Percentiles rank a stretch among this genome's conserved stretches.
These are phyloP conservation scores for Penicillium hordei DNA, from an alignment of 2,329 filamentous ascomycete genomes.

Conservation along the genomic window DNA sequence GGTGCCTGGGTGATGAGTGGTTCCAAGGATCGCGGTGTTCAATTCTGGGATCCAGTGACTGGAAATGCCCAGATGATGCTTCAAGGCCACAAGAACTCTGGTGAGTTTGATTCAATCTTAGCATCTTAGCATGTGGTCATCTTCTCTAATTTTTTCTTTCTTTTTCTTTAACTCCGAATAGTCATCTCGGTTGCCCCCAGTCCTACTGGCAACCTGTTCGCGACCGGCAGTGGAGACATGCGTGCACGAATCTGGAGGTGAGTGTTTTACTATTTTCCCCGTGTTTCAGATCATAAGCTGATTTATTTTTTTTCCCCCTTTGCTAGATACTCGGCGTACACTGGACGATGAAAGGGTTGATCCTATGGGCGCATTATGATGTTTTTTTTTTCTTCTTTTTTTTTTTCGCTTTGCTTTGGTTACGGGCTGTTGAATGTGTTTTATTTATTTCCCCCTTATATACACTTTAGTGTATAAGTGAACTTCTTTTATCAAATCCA, in stretches of 20 bases:
- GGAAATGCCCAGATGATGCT: constrained; percentile 96
- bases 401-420: constrained; percentile 10
- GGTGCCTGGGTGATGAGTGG: constrained; percentile 95
- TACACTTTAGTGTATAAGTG: constrained; percentile 4
- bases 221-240: constrained; percentile 96
- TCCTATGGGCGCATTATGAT: constrained; percentile 37
- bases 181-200: constrained; percentile 97
- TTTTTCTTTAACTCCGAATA: constrained; percentile 35
- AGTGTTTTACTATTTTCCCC: constrained; percentile 16
- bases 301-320: constrained; percentile 9
- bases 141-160: constrained; percentile 5
- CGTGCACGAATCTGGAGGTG: constrained; percentile 95
- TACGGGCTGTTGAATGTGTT: constrained; percentile 17
- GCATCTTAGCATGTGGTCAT: neutral
- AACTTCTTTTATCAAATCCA: neutral
- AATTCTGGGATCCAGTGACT: constrained; percentile 96
- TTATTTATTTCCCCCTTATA: constrained; percentile 6
- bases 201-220: constrained; percentile 83
- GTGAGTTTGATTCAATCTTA: constrained; percentile 43
- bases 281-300: constrained; percentile 3
- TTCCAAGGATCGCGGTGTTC: constrained; percentile 94
- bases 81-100: constrained; percentile 96
- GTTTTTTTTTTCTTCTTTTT: constrained; percentile 20
- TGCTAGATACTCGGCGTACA: constrained; percentile 40
- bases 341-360: constrained; percentile 35